Base-by-base conservation (phyloP, 139 green algal species). In the Coelastrella sp. region DNA sequence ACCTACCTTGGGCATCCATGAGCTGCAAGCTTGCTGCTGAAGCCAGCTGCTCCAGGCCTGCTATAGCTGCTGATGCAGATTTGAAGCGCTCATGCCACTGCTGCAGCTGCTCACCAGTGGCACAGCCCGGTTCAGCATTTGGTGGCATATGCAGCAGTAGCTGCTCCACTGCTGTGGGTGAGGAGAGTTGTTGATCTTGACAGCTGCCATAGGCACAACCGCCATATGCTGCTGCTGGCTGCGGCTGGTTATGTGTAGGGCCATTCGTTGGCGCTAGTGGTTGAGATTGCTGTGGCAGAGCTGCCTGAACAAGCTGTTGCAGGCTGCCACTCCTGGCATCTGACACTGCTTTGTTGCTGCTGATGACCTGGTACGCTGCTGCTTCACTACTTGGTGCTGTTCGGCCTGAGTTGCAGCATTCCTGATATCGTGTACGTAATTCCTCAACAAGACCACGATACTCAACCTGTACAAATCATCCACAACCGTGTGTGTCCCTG, bases 1-100 rank as follows among this genome's bases (percentile, higher is more conserved):
- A 49, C 35, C 35, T 49, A 80, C 88, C 92, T n/a, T 92, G 76
- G 0, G 76, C 49, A 75, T 96, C 94, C 82, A 96, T 82, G 58
- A 93, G 78, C 19, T 91, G 75, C 57, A 70, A 87, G 6, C 56
- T 87, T 1, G 90, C 65, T 24, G 86, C 89, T 35, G 87, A 90
- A 5, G 87, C 91, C 7, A 84, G 35, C 63, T 79, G 88, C 81
- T 91, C 88, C 15, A 91, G 88, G 7, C 56, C 81, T 9, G 88
- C 81, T 22, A 87, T 19, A 60, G 68, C 80, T 27, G 7, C 58
- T 74, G 70, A 73, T 8, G 19, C 70, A 7, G 56, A 27, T 19
- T 49, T 75, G 59, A 88, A 91, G n/a, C 80, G 57, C 68, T 88
- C 80, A 24, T 73, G 58, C 81, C 70, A 63, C 57, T 25, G 80